These are phyloP conservation scores for Tetrastigma voinierianum DNA, from an alignment of 164 flowering plant genomes.

Conservation along the genomic window DNA sequence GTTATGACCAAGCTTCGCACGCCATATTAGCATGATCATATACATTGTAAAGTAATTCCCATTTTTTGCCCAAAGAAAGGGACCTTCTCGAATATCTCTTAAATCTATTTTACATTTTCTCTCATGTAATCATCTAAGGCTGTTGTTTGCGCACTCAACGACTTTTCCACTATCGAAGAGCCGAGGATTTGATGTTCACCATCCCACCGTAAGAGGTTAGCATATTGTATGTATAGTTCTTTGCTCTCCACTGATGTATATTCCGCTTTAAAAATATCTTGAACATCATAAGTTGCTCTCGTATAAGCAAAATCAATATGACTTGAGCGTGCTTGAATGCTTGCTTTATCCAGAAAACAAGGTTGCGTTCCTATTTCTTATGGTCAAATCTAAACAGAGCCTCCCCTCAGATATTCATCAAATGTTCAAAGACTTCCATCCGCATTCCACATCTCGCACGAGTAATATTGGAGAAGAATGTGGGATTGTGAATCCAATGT, in stretches of 20 bases:
- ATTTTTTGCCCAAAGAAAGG: not conserved
- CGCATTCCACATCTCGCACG: not conserved
- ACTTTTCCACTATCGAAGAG: conserved; percentile 82
- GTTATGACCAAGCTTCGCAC: conserved; percentile 94
- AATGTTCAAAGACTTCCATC: not conserved
- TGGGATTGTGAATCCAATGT: too few species aligned
- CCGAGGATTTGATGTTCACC: conserved; percentile 90
- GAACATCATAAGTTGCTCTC: not conserved
- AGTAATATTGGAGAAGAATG: not conserved
- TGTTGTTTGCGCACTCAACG: conserved; percentile 73
- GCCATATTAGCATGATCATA: conserved; percentile 86
- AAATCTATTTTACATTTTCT: too few species aligned
- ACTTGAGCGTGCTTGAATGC: not conserved
- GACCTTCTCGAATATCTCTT: not conserved
- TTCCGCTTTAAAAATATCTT: not conserved
- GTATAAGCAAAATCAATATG: not conserved
- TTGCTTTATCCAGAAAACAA: not conserved
- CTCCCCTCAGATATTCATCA: not conserved
- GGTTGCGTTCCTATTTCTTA: not conserved
- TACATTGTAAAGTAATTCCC: conserved; percentile 52
- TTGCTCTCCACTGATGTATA: not conserved
- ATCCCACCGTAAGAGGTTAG: conserved; percentile 88
- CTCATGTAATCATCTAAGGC: not conserved
- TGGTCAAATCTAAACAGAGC: not conserved
- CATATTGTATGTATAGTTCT: conserved; percentile 3